Evolutionary conservation across 495 filamentous ascomycete species (phyloP).

Genomic region (Trichodelitschia bisporula): DNA sequence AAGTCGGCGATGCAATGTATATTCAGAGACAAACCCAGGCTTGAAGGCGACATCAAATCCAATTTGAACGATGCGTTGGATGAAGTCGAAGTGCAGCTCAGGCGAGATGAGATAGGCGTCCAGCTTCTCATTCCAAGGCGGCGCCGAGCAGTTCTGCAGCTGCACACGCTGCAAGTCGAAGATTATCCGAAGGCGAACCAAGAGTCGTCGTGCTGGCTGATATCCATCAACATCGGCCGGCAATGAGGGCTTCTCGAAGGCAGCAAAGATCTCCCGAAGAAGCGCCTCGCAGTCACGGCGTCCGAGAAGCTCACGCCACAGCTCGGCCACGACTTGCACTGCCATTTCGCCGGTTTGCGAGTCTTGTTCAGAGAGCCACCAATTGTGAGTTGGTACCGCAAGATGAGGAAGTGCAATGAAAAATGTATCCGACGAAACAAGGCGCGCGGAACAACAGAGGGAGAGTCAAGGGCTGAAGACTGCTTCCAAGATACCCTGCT

Average conservation of each 20-base stretch:
- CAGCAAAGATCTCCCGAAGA: not conserved
- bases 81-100: not conserved
- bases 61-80: not conserved
- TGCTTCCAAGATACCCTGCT: too few relatives aligned
- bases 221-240: not conserved
- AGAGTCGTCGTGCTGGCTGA: not conserved
- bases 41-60: not conserved
- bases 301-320: not conserved
- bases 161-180: not conserved
- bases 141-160: not conserved
- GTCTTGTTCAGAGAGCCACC: too few relatives aligned
- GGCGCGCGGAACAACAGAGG: too few relatives aligned
- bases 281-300: not conserved
- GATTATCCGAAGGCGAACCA: not conserved
- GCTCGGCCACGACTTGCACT: not conserved
- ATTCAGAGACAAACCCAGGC: not conserved
- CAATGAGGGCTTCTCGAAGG: not conserved
- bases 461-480: too few relatives aligned
- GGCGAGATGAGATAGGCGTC: not conserved
- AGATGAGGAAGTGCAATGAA: too few relatives aligned
- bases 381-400: too few relatives aligned
- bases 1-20: not conserved
- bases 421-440: too few relatives aligned
- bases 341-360: too few relatives aligned
- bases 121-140: not conserved